phyloP scores from a whole-genome alignment of 2,329 filamentous ascomycete species.

The Apiospora sp. region DNA sequence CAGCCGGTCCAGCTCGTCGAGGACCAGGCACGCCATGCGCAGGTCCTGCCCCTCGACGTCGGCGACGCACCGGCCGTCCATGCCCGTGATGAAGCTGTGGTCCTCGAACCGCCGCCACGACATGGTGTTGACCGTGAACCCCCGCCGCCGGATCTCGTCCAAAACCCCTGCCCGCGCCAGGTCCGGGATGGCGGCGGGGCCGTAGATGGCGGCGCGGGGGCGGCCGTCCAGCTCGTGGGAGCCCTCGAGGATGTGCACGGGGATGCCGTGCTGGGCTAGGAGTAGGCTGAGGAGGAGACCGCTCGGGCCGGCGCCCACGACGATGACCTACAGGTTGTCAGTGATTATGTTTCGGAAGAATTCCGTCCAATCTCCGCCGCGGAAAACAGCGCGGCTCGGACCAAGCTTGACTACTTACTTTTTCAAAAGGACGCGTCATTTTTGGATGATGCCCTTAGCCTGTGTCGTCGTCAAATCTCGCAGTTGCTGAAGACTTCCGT shows the following conservation, averaged over 20 bases:
- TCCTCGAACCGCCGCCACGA: conserved; percentile 49
- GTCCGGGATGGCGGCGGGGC: conserved; percentile 63
- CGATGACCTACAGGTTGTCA: conserved; percentile 45
- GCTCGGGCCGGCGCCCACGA: conserved; percentile 59
- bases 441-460: not conserved
- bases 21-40: conserved; percentile 49
- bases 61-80: conserved; percentile 44
- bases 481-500: too few relatives aligned
- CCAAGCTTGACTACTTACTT: conserved; percentile 31
- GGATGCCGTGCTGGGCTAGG: conserved; percentile 60
- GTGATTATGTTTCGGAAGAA: not conserved
- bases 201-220: conserved; percentile 70
- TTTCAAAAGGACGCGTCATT: conserved; percentile 41
- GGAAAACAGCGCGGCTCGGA: not conserved
- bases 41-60: conserved; percentile 50
- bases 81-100: conserved; percentile 46
- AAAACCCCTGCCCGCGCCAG: conserved; percentile 67
- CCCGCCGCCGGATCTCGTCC: conserved; percentile 45
- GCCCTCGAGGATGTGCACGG: conserved; percentile 63
- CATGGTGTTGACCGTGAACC: conserved; percentile 49
- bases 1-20: conserved; percentile 52
- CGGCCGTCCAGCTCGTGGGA: conserved; percentile 62
- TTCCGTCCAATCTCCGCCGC: not conserved
- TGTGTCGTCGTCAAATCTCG: not conserved
- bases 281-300: conserved; percentile 60